Conservation (phyloP, 75 land plant genomes). For the Selaginella tamariscina region DNA sequence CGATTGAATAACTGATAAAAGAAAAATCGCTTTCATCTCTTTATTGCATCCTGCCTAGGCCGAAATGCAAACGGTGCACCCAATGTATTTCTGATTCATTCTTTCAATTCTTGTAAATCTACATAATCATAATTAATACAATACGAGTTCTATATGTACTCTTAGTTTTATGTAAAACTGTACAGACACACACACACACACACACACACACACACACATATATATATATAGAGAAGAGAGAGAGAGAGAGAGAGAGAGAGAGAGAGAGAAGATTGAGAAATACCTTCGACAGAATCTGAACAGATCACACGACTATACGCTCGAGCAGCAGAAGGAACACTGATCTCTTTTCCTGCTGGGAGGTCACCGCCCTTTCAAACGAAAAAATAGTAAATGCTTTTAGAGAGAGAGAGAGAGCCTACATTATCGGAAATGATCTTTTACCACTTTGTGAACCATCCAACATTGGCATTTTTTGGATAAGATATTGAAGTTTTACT, state of each 20-base stretch:
- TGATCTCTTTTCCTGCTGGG: not conserved
- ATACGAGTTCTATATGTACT: no score
- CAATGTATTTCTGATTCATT: not conserved
- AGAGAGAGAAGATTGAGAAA: no score
- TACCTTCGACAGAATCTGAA: not conserved
- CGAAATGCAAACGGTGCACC: not conserved
- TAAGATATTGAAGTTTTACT: not conserved
- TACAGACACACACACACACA: no score
- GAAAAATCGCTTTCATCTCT: not conserved
- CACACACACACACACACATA: no score
- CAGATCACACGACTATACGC: not conserved
- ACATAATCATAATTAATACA: no score
- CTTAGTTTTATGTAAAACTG: no score
- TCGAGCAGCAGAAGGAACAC: not conserved
- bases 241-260: no score
- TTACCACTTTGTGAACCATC: not conserved
- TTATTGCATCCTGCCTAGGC: not conserved
- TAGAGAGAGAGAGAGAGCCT: not conserved
- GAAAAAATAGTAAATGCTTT: no score
- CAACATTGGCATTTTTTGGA: not conserved
- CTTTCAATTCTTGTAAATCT: not conserved
- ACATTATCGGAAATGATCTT: not conserved
- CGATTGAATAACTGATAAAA: not conserved
- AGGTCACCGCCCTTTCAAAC: not conserved
- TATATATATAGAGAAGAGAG: no score